A percentile compares a stretch with the other conserved stretches of the same genome.
These are phyloP conservation scores for Yarrowia sp. DNA, from an alignment of 805 yeast species.

Conservation along the genomic window DNA sequence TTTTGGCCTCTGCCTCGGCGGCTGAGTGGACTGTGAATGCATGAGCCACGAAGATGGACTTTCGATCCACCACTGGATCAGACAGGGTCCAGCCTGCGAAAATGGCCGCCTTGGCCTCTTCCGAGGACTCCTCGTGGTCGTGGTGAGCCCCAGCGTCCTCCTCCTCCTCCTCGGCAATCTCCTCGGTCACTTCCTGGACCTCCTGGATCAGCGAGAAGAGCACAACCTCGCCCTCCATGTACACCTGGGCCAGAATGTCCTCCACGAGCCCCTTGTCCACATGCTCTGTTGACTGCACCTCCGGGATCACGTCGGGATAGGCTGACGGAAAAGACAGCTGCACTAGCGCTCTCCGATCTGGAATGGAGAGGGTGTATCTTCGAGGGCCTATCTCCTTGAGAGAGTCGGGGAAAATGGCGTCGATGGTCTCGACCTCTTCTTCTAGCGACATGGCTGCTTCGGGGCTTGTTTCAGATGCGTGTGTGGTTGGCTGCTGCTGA, in stretches of 20 bases:
- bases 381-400: conserved; percentile 39
- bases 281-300: conserved; percentile 54
- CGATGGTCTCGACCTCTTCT: conserved; percentile 79
- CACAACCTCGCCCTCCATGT: conserved; percentile 63
- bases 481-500: not conserved
- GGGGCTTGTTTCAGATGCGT: not conserved
- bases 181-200: conserved; percentile 30
- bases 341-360: conserved; percentile 47
- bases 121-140: conserved; percentile 29
- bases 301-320: conserved; percentile 69
- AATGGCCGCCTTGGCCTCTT: conserved; percentile 28
- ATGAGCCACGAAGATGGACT: conserved; percentile 80
- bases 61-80: conserved; percentile 77
- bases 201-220: conserved; percentile 73
- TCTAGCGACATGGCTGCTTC: conserved; percentile 36
- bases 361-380: conserved; percentile 55
- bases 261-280: conserved; percentile 42
- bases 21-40: conserved; percentile 61
- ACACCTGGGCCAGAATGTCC: conserved; percentile 55
- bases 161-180: conserved; percentile 14
- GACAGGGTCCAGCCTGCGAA: conserved; percentile 65
- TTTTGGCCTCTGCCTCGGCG: conserved; percentile 59
- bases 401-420: conserved; percentile 80
- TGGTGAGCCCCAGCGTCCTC: not conserved
- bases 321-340: conserved; percentile 66